Conservation (phyloP, 2,329 filamentous ascomycete species). For the Ophiostoma piceae region DNA sequence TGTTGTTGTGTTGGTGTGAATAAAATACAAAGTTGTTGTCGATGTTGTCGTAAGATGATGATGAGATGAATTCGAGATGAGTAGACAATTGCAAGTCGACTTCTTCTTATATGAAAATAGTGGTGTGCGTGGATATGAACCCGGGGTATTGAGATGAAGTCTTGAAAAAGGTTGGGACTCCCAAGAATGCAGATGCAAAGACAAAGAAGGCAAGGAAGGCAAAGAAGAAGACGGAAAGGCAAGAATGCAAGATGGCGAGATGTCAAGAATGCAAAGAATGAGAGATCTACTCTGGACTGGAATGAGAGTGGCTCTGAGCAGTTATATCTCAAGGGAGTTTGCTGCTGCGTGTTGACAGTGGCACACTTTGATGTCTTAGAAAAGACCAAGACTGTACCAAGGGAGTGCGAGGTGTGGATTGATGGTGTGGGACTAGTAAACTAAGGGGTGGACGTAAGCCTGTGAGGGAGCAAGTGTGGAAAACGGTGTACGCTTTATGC, state of each 20-base stretch:
- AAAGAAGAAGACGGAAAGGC: background rate
- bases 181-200: constrained; percentile 8
- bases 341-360: constrained; percentile 23
- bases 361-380: constrained; percentile 19
- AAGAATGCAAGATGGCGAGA: constrained; percentile 1
- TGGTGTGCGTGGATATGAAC: background rate
- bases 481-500: constrained; percentile 18
- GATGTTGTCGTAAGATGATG: constrained; percentile 17
- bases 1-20: constrained; percentile 12
- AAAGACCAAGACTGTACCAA: constrained; percentile 1
- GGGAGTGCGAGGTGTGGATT: background rate
- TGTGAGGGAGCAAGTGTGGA: constrained; percentile 6
- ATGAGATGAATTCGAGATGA: constrained; percentile 2
- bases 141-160: constrained; percentile 1
- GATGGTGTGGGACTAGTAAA: background rate
- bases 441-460: constrained; percentile 8
- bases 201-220: constrained; percentile 13
- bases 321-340: constrained; percentile 26
- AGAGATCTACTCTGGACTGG: constrained; percentile 22
- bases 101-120: constrained; percentile 8
- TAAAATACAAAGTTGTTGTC: background rate
- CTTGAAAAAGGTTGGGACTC: constrained; percentile 16
- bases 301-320: constrained; percentile 25
- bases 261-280: constrained; percentile 1
- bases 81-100: background rate